Conservation (phyloP, 306 rosid genomes). For the Cicer arietinum region DNA sequence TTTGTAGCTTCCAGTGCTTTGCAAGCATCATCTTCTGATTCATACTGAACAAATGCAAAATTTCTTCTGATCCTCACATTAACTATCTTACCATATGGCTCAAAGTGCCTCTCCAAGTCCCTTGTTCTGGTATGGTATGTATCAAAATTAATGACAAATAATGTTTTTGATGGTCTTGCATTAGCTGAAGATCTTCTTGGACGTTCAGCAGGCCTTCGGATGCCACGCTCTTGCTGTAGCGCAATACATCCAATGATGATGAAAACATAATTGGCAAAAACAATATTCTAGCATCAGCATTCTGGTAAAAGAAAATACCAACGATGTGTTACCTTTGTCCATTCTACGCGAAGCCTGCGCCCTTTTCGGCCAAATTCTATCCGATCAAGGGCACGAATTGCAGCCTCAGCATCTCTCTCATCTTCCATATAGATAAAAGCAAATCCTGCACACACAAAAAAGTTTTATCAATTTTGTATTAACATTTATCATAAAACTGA, state of each 20-base stretch:
- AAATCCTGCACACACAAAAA: slow-evolving; percentile 67
- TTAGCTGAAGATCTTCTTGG: slow-evolving; percentile 76
- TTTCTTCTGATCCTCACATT: slow-evolving; percentile 94
- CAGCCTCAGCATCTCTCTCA: slow-evolving; percentile 96
- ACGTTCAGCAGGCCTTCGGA: slow-evolving; percentile 75
- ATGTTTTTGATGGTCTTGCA: slow-evolving; percentile 85
- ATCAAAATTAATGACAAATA: slow-evolving; percentile 95
- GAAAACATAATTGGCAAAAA: slow-evolving; percentile 25
- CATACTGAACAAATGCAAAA: slow-evolving; percentile 96
- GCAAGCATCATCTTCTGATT: slow-evolving; percentile 90
- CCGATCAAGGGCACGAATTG: slow-evolving; percentile 84
- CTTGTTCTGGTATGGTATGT: slow-evolving; percentile 86
- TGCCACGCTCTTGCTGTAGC: slow-evolving; percentile 85
- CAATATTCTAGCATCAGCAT: slow-evolving; percentile 3
- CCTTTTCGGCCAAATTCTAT: slow-evolving; percentile 92
- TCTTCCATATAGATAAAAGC: slow-evolving; percentile 99
- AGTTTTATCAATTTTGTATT: background rate
- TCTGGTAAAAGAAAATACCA: background rate
- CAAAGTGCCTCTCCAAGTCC: slow-evolving; percentile 98
- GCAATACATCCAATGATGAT: slow-evolving; percentile 19
- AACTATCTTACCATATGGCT: slow-evolving; percentile 87
- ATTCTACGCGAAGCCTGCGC: slow-evolving; percentile 96
- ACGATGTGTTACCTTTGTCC: slow-evolving; percentile 77
- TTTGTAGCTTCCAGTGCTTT: slow-evolving; percentile 91
- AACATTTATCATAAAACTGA: slow-evolving; percentile 15